A percentile compares a stretch with the other conserved stretches of the same genome.
These are phyloP conservation scores for Zalerion maritima DNA, from an alignment of 495 filamentous ascomycete species.

Conservation along the genomic window DNA sequence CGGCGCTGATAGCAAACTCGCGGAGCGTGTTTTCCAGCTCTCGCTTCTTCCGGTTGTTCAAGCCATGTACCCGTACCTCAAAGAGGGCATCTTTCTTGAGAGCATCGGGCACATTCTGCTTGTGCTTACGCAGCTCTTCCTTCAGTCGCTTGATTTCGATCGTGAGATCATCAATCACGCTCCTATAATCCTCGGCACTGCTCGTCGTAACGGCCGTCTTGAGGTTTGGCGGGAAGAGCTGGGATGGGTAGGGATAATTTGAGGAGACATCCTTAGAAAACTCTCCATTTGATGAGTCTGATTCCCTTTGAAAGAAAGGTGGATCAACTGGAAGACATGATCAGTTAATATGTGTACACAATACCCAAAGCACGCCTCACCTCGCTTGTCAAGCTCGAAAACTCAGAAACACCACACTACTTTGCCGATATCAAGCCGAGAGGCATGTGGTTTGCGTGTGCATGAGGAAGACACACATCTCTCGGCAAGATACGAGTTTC, in stretches of 20 bases:
- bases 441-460: too few relatives aligned
- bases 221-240: constrained; percentile 10
- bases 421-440: too few relatives aligned
- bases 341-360: too few relatives aligned
- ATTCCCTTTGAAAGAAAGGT: constrained; percentile 36
- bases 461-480: too few relatives aligned
- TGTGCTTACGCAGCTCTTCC: constrained; percentile 50
- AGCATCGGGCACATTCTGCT: constrained; percentile 43
- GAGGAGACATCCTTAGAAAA: constrained; percentile 4
- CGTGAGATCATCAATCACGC: constrained; percentile 60
- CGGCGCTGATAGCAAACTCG: constrained; percentile 45
- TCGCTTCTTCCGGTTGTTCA: constrained; percentile 49
- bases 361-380: too few relatives aligned
- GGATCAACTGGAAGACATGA: constrained; percentile 26
- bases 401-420: background rate
- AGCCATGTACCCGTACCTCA: constrained; percentile 57
- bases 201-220: constrained; percentile 27
- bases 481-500: too few relatives aligned
- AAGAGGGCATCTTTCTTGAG: constrained; percentile 54
- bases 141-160: constrained; percentile 58
- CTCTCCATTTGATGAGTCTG: constrained; percentile 28
- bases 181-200: constrained; percentile 43
- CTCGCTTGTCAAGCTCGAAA: background rate
- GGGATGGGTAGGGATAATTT: constrained; percentile 5
- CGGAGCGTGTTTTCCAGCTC: constrained; percentile 59